Evolutionary conservation across 768 basidiomycete genomes (phyloP).

Genomic region (Mycena maculata): DNA sequence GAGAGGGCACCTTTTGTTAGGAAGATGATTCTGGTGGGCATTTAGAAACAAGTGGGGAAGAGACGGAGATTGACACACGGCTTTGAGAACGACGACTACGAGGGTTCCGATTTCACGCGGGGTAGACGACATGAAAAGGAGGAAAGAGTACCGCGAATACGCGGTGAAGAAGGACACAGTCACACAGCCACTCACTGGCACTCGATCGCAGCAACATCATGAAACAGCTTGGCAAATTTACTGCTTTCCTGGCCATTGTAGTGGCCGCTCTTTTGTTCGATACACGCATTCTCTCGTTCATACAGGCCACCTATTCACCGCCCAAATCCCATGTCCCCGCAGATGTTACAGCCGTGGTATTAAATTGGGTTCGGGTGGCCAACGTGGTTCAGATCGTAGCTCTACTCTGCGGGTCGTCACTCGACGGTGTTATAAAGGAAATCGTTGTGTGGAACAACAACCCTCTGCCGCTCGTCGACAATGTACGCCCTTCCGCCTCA

Average conservation of each 20-base stretch:
- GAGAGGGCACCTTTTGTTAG: slow-evolving; percentile 68
- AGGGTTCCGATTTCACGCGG: slow-evolving; percentile 90
- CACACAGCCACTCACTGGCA: too few relatives aligned
- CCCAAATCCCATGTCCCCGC: too few relatives aligned
- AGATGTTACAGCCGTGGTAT: slow-evolving; percentile 66
- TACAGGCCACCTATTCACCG: too few relatives aligned
- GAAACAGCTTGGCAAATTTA: neutral
- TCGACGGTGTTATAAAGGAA: slow-evolving; percentile 56
- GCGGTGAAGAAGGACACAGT: slow-evolving; percentile 7
- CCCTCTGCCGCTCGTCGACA: slow-evolving; percentile 52
- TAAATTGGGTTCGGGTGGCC: slow-evolving; percentile 75
- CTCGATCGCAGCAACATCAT: slow-evolving; percentile 14
- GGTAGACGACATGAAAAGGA: slow-evolving; percentile 62
- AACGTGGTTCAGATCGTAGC: slow-evolving; percentile 70
- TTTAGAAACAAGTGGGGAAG: slow-evolving; percentile 32
- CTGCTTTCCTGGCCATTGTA: neutral
- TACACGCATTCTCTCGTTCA: neutral
- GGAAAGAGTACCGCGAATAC: too few relatives aligned
- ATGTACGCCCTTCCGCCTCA: slow-evolving; percentile 48
- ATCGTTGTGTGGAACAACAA: slow-evolving; percentile 76
- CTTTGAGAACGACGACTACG: slow-evolving; percentile 93
- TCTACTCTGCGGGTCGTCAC: slow-evolving; percentile 58
- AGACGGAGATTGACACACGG: slow-evolving; percentile 66
- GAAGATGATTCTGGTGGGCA: slow-evolving; percentile 77
- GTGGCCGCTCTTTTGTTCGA: neutral